phyloP scores from a whole-genome alignment of 331 rosid genomes.

The Malus hybrid region DNA sequence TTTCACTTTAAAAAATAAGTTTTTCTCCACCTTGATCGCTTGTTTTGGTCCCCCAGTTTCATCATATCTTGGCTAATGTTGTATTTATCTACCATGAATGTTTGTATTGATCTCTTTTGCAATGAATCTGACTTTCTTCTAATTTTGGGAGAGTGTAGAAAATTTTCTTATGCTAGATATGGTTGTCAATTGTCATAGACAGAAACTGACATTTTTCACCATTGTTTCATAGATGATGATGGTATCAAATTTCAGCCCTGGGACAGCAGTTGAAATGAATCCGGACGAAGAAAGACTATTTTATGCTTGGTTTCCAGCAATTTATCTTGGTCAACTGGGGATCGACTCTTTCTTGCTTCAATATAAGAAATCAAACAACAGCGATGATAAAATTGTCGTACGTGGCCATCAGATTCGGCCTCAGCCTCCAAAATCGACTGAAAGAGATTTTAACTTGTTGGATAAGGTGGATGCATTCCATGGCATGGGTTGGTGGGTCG shows the following conservation, averaged over 20 bases:
- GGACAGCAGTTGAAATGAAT: constrained; percentile 11
- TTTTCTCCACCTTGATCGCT: background rate
- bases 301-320: constrained; percentile 12
- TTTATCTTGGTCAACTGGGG: constrained; percentile 8
- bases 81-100: background rate
- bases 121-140: background rate
- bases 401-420: constrained; percentile 13
- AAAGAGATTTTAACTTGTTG: background rate
- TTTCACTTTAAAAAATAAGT: background rate
- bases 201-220: background rate
- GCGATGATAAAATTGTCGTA: background rate
- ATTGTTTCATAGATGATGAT: background rate
- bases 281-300: background rate
- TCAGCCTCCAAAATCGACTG: background rate
- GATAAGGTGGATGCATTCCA: constrained; percentile 15
- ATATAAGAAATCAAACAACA: background rate
- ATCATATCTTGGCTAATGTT: background rate
- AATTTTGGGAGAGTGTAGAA: background rate
- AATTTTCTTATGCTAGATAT: background rate
- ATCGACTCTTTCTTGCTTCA: constrained; percentile 2
- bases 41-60: background rate
- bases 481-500: constrained; percentile 15
- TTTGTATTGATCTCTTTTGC: background rate
- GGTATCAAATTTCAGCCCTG: background rate
- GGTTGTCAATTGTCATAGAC: background rate